Conservation (phyloP, 164 flowering plant genomes). For the Malania oleifera region DNA sequence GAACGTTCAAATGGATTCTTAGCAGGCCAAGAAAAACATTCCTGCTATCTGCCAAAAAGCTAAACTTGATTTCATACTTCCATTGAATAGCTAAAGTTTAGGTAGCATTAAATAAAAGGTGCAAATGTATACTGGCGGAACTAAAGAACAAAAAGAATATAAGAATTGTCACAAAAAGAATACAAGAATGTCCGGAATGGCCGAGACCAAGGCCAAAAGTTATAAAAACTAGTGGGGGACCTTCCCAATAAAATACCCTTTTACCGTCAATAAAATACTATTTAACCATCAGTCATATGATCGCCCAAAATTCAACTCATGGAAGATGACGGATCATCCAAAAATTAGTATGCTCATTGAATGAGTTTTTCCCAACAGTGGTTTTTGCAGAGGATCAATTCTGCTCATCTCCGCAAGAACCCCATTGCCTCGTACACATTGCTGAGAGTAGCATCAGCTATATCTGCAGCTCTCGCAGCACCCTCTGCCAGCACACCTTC, state of each 20-base stretch:
- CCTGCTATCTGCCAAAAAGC: not conserved
- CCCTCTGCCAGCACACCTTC: slow-evolving; percentile 73
- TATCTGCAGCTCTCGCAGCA: slow-evolving; percentile 65
- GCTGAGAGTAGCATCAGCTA: slow-evolving; percentile 74
- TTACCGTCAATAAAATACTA: slow-evolving; percentile 22
- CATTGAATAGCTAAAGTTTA: not conserved
- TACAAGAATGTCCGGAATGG: slow-evolving; percentile 19
- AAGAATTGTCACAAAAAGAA: not conserved
- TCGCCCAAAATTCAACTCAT: slow-evolving; percentile 22
- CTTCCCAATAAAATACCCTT: slow-evolving; percentile 8
- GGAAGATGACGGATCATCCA: slow-evolving; percentile 27
- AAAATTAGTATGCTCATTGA: slow-evolving; percentile 27
- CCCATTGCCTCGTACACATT: slow-evolving; percentile 96
- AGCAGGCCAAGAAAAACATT: too few species aligned
- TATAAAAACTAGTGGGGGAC: slow-evolving; percentile 15
- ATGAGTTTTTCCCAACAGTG: slow-evolving; percentile 17
- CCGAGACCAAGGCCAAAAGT: slow-evolving; percentile 10
- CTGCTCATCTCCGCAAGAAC: slow-evolving; percentile 59
- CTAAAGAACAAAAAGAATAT: slow-evolving; percentile 12
- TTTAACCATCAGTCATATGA: too few species aligned
- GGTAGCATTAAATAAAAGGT: not conserved
- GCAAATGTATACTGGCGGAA: slow-evolving; percentile 6
- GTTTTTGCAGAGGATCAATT: slow-evolving; percentile 20
- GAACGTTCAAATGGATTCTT: too few species aligned
- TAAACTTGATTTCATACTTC: not conserved